Base-by-base conservation (phyloP, 129 eudicot genomes). In the Pseudognaphalium luteoalbum region DNA sequence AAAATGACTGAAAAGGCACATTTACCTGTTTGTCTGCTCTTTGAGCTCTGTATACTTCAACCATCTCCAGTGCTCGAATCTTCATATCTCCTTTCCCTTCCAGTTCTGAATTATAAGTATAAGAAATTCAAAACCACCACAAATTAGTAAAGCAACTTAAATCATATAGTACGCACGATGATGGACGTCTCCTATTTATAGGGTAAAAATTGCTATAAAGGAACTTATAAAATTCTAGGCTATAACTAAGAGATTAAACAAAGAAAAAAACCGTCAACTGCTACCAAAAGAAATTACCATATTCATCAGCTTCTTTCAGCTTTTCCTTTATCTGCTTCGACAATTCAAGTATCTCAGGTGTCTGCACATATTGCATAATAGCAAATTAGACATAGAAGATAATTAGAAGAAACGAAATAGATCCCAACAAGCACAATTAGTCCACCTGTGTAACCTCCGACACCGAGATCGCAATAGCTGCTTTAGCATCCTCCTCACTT, bases 401-500 rank as follows among this genome's bases (percentile, higher is more conserved):
- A n/a, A 83, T 1, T 41, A 33, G 20, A 47, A 30, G 4, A 61
- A 28, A 20, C 32, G 10, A 41, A 16, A 29, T 37, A 75, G 5
- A 21, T 2, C 32, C 34, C 65, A 66, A 41, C 1, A 68, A 66
- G 64, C 30, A 56, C 60, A n/a, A n/a, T 4, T 56, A 9, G 42
- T 56, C 57, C 58, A 74, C 98, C 90, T 80, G 92, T 0, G 98
- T 90, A 71, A 94, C 98, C 76, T 91, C 98, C 30, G 98, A 86
- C 12, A 94, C 99, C 14, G 96, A 94, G 29, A 94, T 91, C 15
- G 97, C 99, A 71, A 91, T 90, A 56, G 99, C 99, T 28, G 99
- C 99, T 86, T 89, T 94, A 86, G 99, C 99, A 87, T 91, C 99
- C 77, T 94, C 99, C 25, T 94, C 97, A 63, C 91, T 88, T 29